A percentile compares a stretch with the other conserved stretches of the same genome.
Conservation (phyloP, 441 rosid species). For the Breynia disticha region DNA sequence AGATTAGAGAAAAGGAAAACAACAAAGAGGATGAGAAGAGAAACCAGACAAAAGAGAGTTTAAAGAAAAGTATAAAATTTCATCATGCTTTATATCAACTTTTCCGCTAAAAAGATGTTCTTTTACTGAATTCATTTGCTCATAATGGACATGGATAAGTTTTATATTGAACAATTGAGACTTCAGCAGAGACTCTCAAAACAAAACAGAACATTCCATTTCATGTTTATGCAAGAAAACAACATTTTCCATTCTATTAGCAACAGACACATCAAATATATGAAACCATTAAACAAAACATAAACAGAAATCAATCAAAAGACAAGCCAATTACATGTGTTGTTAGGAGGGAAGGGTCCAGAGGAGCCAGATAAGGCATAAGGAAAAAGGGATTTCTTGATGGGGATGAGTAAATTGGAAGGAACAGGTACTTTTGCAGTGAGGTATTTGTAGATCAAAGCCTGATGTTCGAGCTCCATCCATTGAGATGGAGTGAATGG, state of each 20-base stretch:
- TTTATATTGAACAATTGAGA: slow-evolving; percentile 3
- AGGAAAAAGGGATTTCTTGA: slow-evolving; percentile 41
- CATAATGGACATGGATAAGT: slow-evolving; percentile 7
- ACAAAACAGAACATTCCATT: slow-evolving; percentile 1
- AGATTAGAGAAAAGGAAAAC: background rate
- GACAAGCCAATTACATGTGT: slow-evolving; percentile 35
- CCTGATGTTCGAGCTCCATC: slow-evolving; percentile 74
- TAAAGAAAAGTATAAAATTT: background rate
- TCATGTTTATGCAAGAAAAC: too few species aligned
- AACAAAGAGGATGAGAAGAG: background rate
- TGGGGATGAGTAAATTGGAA: slow-evolving; percentile 42
- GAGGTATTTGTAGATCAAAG: slow-evolving; percentile 64
- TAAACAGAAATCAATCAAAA: background rate
- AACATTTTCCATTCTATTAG: too few species aligned
- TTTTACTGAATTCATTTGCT: slow-evolving; percentile 9
- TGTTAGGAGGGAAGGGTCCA: slow-evolving; percentile 29
- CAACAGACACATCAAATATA: background rate
- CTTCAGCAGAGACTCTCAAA: background rate
- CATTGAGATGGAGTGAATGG: slow-evolving; percentile 60
- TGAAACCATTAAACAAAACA: background rate
- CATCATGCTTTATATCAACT: slow-evolving; percentile 3
- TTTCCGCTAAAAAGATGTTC: slow-evolving; percentile 9
- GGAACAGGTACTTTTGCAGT: slow-evolving; percentile 50
- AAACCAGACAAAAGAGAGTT: background rate
- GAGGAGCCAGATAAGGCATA: slow-evolving; percentile 18